Base-by-base conservation (phyloP, 1,139 yeast genomes). In the Wickerhamiella pararugosa region DNA sequence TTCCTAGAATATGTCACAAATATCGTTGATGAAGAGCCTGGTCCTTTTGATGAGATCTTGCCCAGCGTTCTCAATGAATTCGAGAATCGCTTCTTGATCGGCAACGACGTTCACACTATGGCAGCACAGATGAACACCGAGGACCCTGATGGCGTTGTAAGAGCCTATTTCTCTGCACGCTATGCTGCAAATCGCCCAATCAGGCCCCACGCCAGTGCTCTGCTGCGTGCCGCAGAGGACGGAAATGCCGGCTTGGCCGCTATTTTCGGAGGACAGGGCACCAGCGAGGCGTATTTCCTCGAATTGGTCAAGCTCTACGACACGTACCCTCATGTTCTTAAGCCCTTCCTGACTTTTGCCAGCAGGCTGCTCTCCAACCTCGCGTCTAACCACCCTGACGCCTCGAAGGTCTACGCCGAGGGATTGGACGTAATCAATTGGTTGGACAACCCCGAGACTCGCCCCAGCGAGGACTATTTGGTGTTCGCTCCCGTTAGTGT, bases 201-300 rank as follows among this genome's bases (percentile, higher is more conserved):
- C 52, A 64, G 64, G 56, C 64, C 66, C 45, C 77, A 79, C 59
- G 77, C 71, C 51, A 71, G 80, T 34, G 79, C 87, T 11, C 63
- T 78, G 42, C 65, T 76, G 54, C 69, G 76, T 54, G 73, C 90
- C 29, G 82, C 75, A 43, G 64, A 65, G 47, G 65, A 68, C 40
- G 64, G 67, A 32, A 56, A 65, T 36, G 86, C 92, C 43, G 66
- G 70, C 48, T 63, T 86, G 46, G 76, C 73, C 48, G 94, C 96
- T 49, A 77, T 90, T 51, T 90, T 90, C 56, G 98, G 99, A 61
- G 99, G 99, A 56, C 99, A 90, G 69, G 99, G 99, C 66, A 87
- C 84, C 66, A 79, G 94, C 41, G 97, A 92, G 59, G 97, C 90
- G 60, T 90, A 86, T 69, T 90, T 90, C 58, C 96, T 87, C 59